These are phyloP conservation scores for Daedaleopsis nitida DNA, from an alignment of 768 basidiomycete species.

Conservation along the genomic window DNA sequence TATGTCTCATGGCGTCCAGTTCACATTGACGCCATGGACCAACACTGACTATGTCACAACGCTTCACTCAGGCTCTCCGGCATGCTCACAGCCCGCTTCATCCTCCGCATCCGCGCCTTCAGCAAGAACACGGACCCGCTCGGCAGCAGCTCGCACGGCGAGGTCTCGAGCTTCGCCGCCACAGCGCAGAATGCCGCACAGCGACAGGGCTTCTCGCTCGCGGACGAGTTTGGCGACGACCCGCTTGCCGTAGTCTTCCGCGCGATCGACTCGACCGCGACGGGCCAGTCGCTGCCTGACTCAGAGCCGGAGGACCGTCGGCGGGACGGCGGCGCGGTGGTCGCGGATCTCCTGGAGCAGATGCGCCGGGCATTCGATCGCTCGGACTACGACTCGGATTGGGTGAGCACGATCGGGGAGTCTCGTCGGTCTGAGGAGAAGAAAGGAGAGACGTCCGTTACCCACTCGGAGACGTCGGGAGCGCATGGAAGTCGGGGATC, in stretches of 20 bases:
- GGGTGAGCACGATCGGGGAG: no score
- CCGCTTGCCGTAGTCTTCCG: constrained; percentile 5
- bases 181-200: not conserved
- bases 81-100: constrained; percentile 21
- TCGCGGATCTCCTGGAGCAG: no score
- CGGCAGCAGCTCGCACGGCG: not conserved
- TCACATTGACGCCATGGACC: no score
- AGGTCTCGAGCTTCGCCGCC: not conserved
- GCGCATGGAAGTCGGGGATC: no score
- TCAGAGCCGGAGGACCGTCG: no score
- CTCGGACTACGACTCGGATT: no score
- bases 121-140: not conserved
- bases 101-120: constrained; percentile 17
- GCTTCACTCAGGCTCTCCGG: constrained; percentile 12
- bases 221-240: constrained; percentile 9
- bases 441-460: no score
- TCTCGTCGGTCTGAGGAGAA: no score
- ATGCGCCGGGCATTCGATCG: no score
- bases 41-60: not conserved
- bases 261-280: not conserved
- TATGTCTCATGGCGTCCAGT: not conserved
- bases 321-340: no score
- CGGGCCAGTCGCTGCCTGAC: no score
- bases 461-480: no score
- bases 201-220: not conserved